Conservation (phyloP, 116 monocot species). For the Cymodocea nodosa region DNA sequence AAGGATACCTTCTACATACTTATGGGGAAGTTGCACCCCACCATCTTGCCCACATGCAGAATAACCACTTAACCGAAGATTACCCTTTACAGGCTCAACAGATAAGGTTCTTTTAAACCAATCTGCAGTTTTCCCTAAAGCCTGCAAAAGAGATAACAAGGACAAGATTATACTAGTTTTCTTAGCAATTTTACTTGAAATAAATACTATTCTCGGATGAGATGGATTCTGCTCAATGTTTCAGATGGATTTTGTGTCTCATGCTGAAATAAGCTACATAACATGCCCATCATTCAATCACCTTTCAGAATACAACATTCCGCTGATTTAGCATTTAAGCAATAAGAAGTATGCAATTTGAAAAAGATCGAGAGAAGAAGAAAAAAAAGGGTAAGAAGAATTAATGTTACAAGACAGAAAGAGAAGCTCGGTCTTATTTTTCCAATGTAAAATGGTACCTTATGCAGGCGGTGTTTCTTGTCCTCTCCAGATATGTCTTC, state of each 20-base stretch:
- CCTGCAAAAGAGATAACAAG: constrained; percentile 22
- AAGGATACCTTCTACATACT: constrained; percentile 74
- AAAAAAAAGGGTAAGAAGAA: no score
- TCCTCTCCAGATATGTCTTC: constrained; percentile 88
- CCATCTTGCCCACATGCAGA: constrained; percentile 99
- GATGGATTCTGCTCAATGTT: no score
- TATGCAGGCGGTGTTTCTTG: constrained; percentile 83
- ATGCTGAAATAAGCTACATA: no score
- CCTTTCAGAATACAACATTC: no score
- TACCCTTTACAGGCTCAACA: constrained; percentile 92
- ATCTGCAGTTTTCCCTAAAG: constrained; percentile 77
- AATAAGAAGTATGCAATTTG: no score
- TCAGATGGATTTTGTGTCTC: no score
- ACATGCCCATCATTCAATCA: no score
- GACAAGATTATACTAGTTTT: not conserved
- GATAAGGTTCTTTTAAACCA: constrained; percentile 88
- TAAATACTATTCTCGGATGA: not conserved
- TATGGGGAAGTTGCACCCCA: constrained; percentile 93
- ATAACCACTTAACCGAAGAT: constrained; percentile 88
- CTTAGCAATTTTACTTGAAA: not conserved
- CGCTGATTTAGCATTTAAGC: no score
- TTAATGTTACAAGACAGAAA: not conserved
- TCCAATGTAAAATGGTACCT: constrained; percentile 28
- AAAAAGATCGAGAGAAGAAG: no score
- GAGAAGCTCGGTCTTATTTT: not conserved